Evolutionary conservation across 2,329 filamentous ascomycete genomes (phyloP), one percentile per base, ranked within the genome.

Genomic region (Amphichorda felina): DNA sequence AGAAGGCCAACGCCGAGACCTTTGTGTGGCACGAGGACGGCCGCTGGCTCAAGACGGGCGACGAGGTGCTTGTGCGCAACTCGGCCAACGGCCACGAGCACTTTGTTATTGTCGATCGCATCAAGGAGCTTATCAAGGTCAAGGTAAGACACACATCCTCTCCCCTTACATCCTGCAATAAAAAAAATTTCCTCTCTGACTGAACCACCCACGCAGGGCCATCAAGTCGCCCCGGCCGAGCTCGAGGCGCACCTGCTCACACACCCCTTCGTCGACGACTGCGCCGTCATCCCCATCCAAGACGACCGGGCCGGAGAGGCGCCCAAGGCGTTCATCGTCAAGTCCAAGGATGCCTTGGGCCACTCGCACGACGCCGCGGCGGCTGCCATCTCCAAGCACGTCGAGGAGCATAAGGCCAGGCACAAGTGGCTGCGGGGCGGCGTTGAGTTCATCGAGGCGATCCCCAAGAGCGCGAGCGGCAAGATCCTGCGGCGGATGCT

Each of bases 201-300:
- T 10, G 8, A 9, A 9, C 28, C 14, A 10, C 14, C 11, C 28
- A 33, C 31, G 19, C 8, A 81, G 68, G 82, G 81, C 32, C 61
- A 76, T 36, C 82, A 87, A 68, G 82, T 87, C 10, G 81, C 82
- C 2, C 82, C 82, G 0, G 82, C 82, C 1, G 82, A 87, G 49
- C 66, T 87, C 2, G 82, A 87, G 55, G 76, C 79, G 0, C 76
- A 82, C 42, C 63, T 87, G 3, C 69, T 87, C 4, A 71, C 75
- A 0, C 80, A 85, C 47, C 69, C 71, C 0, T 66, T 68, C n/a
- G 78, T 87, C 18, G 70, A 72, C 13, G 82, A 87, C 50, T 79
- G 73, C 39, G 77, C 81, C 4, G 81, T 87, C 4, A 82, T 85
- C 42, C 75, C 74, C 11, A 63, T 83, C 2, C 75, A 73, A 0